Conservation (phyloP, 345 rosid genomes). For the Theobroma cacao region DNA sequence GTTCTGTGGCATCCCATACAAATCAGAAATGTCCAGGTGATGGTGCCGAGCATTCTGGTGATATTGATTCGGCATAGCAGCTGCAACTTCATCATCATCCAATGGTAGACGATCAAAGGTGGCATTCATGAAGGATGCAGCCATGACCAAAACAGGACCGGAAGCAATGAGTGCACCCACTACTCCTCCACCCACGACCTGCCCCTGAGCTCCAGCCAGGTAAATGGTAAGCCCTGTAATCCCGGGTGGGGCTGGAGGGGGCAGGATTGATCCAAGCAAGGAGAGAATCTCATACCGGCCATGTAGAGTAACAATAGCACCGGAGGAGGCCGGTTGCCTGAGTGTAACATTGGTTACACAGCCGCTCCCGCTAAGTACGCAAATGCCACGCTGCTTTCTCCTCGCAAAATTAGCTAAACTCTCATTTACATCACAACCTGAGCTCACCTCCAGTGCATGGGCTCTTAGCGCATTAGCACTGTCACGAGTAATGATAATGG, state of each 20-base stretch:
- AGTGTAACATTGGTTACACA: conserved; percentile 86
- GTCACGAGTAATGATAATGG: conserved; percentile 77
- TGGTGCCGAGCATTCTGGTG: conserved; percentile 59
- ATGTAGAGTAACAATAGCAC: conserved; percentile 81
- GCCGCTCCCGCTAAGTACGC: conserved; percentile 77
- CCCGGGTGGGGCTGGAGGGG: conserved; percentile 88
- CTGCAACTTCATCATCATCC: conserved; percentile 63
- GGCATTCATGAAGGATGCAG: conserved; percentile 90
- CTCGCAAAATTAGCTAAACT: conserved; percentile 70
- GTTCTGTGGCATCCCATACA: conserved; percentile 69
- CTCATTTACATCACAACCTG: conserved; percentile 84
- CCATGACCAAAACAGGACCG: conserved; percentile 90
- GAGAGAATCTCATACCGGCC: conserved; percentile 97
- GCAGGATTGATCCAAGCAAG: conserved; percentile 83
- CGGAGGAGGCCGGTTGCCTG: conserved; percentile 77
- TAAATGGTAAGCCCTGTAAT: conserved; percentile 82
- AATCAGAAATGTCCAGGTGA: conserved; percentile 52
- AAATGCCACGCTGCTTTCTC: conserved; percentile 81
- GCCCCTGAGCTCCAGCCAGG: conserved; percentile 93
- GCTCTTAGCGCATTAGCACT: conserved; percentile 83
- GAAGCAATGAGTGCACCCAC: conserved; percentile 87
- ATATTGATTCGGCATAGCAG: conserved; percentile 49
- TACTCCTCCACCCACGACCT: conserved; percentile 87
- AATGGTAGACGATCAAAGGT: conserved; percentile 84
- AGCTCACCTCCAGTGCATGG: conserved; percentile 87